Evolutionary conservation across 2,329 filamentous ascomycete genomes (phyloP), one percentile per base, ranked within the genome.

Genomic region (Sphaerostilbella broomeana): DNA sequence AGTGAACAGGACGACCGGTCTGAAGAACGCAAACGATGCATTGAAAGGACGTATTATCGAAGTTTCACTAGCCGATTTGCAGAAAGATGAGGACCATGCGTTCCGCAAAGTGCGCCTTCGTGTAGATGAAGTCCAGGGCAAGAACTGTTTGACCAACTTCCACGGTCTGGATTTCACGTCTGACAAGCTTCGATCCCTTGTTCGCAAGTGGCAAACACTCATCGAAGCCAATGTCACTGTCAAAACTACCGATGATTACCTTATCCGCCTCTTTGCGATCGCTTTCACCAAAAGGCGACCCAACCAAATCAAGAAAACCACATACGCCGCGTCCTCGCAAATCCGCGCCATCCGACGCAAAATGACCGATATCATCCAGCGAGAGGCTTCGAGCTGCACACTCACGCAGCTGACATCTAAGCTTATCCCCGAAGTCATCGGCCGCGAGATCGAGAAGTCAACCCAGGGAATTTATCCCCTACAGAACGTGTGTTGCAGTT

Each of bases 301-400:
- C 60, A 98, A 97, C 79, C 92, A 98, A 80, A 90, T 98, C 79
- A 95, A 95, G 86, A 98, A 97, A 86, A 98, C 92, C 62, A 98
- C 92, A 67, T 98, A 98, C 67, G 92, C 92, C 57, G 84, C 84
- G 53, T 88, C 87, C 52, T 97, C 92, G 52, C 92, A 98, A 75
- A 97, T 97, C 70, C 85, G 90, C 56, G 83, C 85, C 58, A 98
- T 98, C 70, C 86, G 92, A 72, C 92, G 89, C 80, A 97, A 98
- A 87, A 98, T 98, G 92, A 85, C 80, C 52, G 92, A 98, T 73
- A 97, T 98, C 72, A 97, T 98, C 71, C 80, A 86, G 71, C 85
- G 89, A 60, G 92, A 98, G 78, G 92, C 92, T 50, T 79, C 85
- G 58, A 86, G 78, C 75, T 94, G 88, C 81, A 94, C 88, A 51